Percentiles rank a stretch among this genome's conserved stretches.
Conservation (phyloP, 2,329 filamentous ascomycete species). For the Ascochyta pisi region DNA sequence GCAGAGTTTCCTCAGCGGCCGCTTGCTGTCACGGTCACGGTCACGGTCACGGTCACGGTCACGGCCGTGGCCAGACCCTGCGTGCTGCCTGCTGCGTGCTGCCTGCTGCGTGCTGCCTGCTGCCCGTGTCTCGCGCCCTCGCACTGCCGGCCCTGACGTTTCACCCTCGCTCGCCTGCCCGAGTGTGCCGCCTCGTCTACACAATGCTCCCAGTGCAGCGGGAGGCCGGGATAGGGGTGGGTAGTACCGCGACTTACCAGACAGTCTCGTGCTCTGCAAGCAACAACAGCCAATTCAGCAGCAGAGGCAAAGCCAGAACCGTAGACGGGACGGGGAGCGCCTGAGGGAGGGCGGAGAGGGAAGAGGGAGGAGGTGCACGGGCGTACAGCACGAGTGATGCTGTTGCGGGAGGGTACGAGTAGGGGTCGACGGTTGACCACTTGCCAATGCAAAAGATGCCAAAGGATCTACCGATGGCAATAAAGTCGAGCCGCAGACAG, state of each 20-base stretch:
- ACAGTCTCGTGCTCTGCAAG: slow-evolving; percentile 8
- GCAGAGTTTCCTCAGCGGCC: neutral
- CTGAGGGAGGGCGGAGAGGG: slow-evolving; percentile 12
- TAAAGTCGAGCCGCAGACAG: slow-evolving; percentile 16
- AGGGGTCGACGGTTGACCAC: neutral
- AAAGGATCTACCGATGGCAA: slow-evolving; percentile 30
- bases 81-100: too few relatives aligned
- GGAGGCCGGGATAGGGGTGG: slow-evolving; percentile 5
- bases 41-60: too few relatives aligned
- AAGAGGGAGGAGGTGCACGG: slow-evolving; percentile 21
- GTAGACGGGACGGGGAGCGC: neutral
- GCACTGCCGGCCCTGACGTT: neutral
- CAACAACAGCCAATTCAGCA: neutral
- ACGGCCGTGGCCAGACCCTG: neutral
- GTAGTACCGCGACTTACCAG: slow-evolving; percentile 16
- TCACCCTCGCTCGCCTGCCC: slow-evolving; percentile 1
- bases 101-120: too few relatives aligned
- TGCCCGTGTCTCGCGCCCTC: neutral
- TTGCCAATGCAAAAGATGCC: slow-evolving; percentile 17
- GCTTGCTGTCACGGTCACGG: neutral
- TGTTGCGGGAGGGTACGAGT: slow-evolving; percentile 11
- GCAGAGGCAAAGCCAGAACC: neutral
- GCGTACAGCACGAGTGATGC: slow-evolving; percentile 24
- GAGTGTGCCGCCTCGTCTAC: slow-evolving; percentile 5
- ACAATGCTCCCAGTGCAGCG: slow-evolving; percentile 1